Percentiles rank a stretch among this genome's conserved stretches.
Evolutionary conservation across 176 grass and related monocot genomes (phyloP).

Genomic region (Tuctoria greenei): DNA sequence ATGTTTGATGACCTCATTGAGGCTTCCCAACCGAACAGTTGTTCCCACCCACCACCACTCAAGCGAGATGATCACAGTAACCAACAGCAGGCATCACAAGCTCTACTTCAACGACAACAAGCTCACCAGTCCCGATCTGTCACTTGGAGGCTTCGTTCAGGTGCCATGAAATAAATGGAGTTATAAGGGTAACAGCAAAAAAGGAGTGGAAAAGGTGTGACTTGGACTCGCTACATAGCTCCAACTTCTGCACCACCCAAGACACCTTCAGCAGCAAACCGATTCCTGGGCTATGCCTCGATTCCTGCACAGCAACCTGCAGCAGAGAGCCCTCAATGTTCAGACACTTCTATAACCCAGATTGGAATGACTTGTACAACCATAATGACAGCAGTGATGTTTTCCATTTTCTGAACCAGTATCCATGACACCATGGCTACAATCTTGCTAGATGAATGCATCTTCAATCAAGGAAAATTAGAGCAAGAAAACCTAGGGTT

Average conservation of each 20-base stretch:
- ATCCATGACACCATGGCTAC: conserved; percentile 7
- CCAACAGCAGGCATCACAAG: conserved; percentile 25
- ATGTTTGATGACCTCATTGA: conserved; percentile 43
- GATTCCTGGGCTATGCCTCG: conserved; percentile 35
- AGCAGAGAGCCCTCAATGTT: conserved; percentile 42
- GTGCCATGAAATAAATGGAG: conserved; percentile 58
- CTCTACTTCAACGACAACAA: conserved; percentile 53
- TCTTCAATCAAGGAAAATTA: background rate
- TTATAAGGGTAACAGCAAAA: conserved; percentile 37
- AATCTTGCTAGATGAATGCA: background rate
- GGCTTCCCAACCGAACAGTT: conserved; percentile 54
- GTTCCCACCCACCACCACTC: conserved; percentile 45
- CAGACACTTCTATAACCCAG: conserved; percentile 20
- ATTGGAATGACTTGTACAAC: conserved; percentile 32
- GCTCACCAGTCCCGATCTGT: conserved; percentile 46
- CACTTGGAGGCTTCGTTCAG: conserved; percentile 35
- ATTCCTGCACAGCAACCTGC: conserved; percentile 34
- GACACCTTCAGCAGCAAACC: conserved; percentile 22
- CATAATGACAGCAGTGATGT: conserved; percentile 18
- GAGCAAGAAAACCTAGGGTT: background rate
- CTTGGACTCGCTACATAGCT: conserved; percentile 12
- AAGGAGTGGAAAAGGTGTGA: conserved; percentile 7
- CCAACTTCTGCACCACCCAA: conserved; percentile 20
- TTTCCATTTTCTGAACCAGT: conserved; percentile 43
- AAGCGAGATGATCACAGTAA: conserved; percentile 44